These are phyloP conservation scores for Pseudogymnoascus sp. DNA, from an alignment of 2,329 filamentous ascomycete species.

Conservation along the genomic window DNA sequence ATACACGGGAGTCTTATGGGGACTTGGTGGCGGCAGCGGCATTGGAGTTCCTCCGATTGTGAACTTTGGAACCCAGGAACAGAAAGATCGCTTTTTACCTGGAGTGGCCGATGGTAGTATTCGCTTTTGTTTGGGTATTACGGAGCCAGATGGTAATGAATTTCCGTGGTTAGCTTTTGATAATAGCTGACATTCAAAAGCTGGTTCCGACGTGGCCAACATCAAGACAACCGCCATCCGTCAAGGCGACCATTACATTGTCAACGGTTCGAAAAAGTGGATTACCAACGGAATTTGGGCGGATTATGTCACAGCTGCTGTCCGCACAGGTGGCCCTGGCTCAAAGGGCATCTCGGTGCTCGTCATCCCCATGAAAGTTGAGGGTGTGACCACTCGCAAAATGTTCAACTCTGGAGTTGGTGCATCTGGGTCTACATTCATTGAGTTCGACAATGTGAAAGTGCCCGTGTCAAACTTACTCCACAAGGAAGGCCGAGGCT, in stretches of 20 bases:
- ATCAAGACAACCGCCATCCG: conserved; percentile 50
- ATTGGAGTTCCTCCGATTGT: conserved; percentile 58
- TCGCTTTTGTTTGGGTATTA: conserved; percentile 55
- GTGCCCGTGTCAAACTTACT: conserved; percentile 46
- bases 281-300: conserved; percentile 55
- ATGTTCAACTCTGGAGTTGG: conserved; percentile 60
- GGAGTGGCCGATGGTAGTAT: conserved; percentile 49
- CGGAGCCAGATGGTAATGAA: conserved; percentile 47
- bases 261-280: conserved; percentile 63
- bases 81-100: conserved; percentile 50
- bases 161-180: conserved; percentile 44
- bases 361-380: conserved; percentile 42
- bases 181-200: conserved; percentile 23
- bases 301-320: conserved; percentile 53
- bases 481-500: conserved; percentile 46
- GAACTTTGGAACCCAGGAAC: conserved; percentile 50
- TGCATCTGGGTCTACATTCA: conserved; percentile 48
- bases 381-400: conserved; percentile 43
- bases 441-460: conserved; percentile 46
- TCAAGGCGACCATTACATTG: conserved; percentile 45
- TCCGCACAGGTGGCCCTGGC: conserved; percentile 48
- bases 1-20: conserved; percentile 48
- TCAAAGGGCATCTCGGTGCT: conserved; percentile 46
- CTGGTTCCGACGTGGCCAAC: conserved; percentile 55
- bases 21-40: conserved; percentile 48